Evolutionary conservation across 805 yeast species (phyloP), one percentile per base, ranked within the genome.

Genomic region (Maudiozyma pseudohumilis): DNA sequence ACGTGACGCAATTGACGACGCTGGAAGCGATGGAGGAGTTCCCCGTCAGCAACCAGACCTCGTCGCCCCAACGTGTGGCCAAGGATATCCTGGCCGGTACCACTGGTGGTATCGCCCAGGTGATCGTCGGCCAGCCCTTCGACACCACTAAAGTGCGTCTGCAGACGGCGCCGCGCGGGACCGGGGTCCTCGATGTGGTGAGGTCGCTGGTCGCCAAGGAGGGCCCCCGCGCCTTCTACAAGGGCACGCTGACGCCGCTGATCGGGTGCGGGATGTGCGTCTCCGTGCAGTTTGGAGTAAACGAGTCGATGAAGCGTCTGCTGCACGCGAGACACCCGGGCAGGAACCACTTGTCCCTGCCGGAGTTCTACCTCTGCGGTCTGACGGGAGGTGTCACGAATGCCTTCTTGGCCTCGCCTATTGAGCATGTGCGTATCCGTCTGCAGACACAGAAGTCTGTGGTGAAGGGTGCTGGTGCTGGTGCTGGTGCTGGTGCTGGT

Each of bases 241-340:
- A 94, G 60, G 98, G 98, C 25, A 87, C 96, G 1, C 53, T 87
- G 49, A 88, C 96, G 1, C 98, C 98, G 16, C 68, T 92, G 49
- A 60, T 89, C 25, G 98, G 98, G 10, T 85, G 89, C n/a, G 98
- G 98, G 36, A 95, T 95, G 0, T 88, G 96, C 68, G 96, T 92
- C 10, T 84, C 95, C 7, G 83, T 89, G 29, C 98, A 92, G 61
- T 92, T 92, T 55, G 92, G 95, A 32, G 94, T 86, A 26, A 88
- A 88, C 54, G 97, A 92, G 60, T 80, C 71, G 53, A 86, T 89
- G 95, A 92, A 92, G 63, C 70, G 96, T 52, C 64, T 69, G 42
- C 87, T 82, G 35, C 56, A 56, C 6, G 18, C 32, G 5, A 49
- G 50, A 4, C 40, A 43, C 21, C 38, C 38, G n/a, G 63, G 61